These are phyloP conservation scores for Arthrocladium fulminans DNA, from an alignment of 2,329 filamentous ascomycete species.

Conservation along the genomic window DNA sequence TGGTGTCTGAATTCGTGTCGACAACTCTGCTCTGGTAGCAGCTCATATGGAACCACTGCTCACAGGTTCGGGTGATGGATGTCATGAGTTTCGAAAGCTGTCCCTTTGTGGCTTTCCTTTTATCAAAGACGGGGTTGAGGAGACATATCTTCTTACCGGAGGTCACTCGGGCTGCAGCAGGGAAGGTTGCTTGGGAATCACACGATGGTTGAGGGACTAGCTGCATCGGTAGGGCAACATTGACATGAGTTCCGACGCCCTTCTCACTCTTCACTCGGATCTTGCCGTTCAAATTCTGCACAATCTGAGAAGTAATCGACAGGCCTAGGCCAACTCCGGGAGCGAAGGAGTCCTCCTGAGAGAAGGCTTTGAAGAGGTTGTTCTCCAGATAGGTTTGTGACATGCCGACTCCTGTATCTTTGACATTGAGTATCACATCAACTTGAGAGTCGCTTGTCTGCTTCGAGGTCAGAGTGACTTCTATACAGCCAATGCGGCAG, in stretches of 20 bases:
- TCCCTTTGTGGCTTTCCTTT: not conserved
- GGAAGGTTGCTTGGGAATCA: conserved; percentile 1
- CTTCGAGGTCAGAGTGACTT: conserved; percentile 28
- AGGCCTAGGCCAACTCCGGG: conserved; percentile 53
- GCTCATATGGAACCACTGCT: conserved; percentile 6
- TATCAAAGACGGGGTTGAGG: conserved; percentile 1
- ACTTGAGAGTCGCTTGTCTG: conserved; percentile 15
- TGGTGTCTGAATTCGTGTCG: conserved; percentile 12
- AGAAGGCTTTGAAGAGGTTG: conserved; percentile 47
- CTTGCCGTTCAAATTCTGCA: conserved; percentile 23
- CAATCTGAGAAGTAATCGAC: conserved; percentile 43
- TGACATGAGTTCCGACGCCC: conserved; percentile 22
- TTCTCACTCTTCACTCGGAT: conserved; percentile 25
- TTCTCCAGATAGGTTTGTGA: conserved; percentile 22
- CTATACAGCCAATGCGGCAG: conserved; percentile 35
- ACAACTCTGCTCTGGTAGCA: conserved; percentile 5
- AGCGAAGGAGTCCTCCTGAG: conserved; percentile 48
- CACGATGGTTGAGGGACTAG: not conserved
- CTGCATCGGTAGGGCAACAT: conserved; percentile 7
- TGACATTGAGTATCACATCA: conserved; percentile 21
- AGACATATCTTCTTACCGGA: conserved; percentile 5
- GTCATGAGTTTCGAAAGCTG: conserved; percentile 5
- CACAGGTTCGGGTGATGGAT: conserved; percentile 6
- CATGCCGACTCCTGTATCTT: conserved; percentile 28
- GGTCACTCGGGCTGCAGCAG: not conserved